These are phyloP conservation scores for Podila horticola DNA, from an alignment of 192 early-diverging fungal species.

Conservation along the genomic window DNA sequence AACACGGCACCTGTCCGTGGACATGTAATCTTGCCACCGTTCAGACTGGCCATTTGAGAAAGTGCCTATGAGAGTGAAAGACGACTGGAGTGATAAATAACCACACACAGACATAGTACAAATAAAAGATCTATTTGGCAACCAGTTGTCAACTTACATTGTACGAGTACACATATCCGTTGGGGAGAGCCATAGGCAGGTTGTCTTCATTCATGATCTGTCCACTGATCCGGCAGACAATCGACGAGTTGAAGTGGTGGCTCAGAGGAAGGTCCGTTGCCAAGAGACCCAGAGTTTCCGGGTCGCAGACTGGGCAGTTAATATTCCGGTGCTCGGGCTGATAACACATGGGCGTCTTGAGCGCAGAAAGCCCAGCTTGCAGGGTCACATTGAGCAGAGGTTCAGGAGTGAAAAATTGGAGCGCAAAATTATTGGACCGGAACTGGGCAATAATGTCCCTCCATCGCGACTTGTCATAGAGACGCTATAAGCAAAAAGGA, in stretches of 20 bases:
- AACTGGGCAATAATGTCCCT: slow-evolving; percentile 80
- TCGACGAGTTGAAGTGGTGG: slow-evolving; percentile 94
- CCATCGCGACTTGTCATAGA: slow-evolving; percentile 85
- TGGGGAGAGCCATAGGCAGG: slow-evolving; percentile 93
- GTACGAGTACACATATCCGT: slow-evolving; percentile 94
- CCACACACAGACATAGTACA: background rate
- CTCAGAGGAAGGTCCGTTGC: slow-evolving; percentile 88
- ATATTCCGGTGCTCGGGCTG: slow-evolving; percentile 81
- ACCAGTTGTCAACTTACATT: slow-evolving; percentile 60
- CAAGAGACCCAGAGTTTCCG: slow-evolving; percentile 84
- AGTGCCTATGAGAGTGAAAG: slow-evolving; percentile 62
- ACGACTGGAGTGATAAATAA: background rate
- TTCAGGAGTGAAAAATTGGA: slow-evolving; percentile 89
- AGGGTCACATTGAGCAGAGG: slow-evolving; percentile 88
- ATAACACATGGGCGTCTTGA: slow-evolving; percentile 91
- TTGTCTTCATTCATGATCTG: slow-evolving; percentile 98
- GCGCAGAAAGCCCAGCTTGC: slow-evolving; percentile 95
- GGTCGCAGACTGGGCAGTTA: slow-evolving; percentile 96
- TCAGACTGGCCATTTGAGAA: slow-evolving; percentile 72
- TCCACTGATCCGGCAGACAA: slow-evolving; percentile 93
- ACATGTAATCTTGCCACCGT: slow-evolving; percentile 76
- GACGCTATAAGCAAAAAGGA: slow-evolving; percentile 45
- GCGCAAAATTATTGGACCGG: slow-evolving; percentile 84
- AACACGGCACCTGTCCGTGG: slow-evolving; percentile 72
- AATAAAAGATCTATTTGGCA: background rate